Conservation (phyloP, 2,329 filamentous ascomycete species). For the Cladosporium cucumerinum region DNA sequence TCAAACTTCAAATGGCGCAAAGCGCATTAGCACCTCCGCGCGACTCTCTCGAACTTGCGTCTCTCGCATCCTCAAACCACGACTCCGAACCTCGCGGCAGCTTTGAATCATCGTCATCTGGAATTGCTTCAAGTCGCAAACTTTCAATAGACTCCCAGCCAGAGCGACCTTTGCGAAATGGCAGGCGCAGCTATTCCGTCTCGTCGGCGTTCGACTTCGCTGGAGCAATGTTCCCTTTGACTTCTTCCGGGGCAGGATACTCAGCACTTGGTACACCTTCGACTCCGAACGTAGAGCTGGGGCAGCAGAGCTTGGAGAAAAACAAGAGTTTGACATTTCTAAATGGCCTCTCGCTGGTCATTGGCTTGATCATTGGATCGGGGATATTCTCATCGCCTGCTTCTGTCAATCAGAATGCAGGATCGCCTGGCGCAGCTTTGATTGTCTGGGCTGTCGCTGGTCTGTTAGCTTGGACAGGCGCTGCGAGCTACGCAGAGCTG, state of each 20-base stretch:
- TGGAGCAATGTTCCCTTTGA: constrained; percentile 87
- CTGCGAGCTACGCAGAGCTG: constrained; percentile 90
- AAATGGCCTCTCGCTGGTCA: constrained; percentile 85
- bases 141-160: constrained; percentile 66
- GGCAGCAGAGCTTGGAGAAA: constrained; percentile 67
- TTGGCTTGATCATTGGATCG: constrained; percentile 91
- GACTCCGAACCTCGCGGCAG: constrained; percentile 58
- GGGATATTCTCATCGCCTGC: constrained; percentile 95
- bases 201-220: constrained; percentile 94
- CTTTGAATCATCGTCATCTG: constrained; percentile 72
- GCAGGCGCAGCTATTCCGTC: constrained; percentile 74
- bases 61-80: constrained; percentile 79
- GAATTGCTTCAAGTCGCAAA: constrained; percentile 79
- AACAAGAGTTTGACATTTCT: constrained; percentile 94
- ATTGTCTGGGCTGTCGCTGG: constrained; percentile 91
- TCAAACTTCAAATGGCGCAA: constrained; percentile 3
- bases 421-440: constrained; percentile 83
- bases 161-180: constrained; percentile 31
- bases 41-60: constrained; percentile 95
- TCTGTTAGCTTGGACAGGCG: constrained; percentile 93
- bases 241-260: constrained; percentile 71
- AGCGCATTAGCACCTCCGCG: constrained; percentile 49
- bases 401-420: constrained; percentile 86
- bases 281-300: constrained; percentile 50
- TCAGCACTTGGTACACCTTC: constrained; percentile 78